phyloP scores from a whole-genome alignment of 2,329 filamentous ascomycete species.

The Lomentospora prolificans region DNA sequence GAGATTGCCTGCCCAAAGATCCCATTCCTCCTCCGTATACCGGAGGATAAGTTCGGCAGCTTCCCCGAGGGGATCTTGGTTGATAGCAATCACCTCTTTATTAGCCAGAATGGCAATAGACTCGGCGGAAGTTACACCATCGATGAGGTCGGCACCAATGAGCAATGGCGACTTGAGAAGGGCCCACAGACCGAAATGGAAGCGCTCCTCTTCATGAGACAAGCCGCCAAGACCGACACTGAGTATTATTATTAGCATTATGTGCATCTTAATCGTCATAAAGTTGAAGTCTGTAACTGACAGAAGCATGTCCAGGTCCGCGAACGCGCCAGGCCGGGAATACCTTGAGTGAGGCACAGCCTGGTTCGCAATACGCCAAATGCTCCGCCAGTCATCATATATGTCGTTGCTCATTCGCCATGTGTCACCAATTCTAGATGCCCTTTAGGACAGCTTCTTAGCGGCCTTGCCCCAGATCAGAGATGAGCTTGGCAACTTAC shows the following conservation, averaged over 20 bases:
- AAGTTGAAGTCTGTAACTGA: slow-evolving; percentile 13
- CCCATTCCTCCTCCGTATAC: slow-evolving; percentile 37
- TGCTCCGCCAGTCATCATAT: slow-evolving; percentile 37
- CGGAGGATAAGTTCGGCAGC: slow-evolving; percentile 40
- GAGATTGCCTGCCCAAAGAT: slow-evolving; percentile 39
- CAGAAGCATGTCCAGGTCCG: slow-evolving; percentile 44
- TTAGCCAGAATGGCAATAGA: slow-evolving; percentile 37
- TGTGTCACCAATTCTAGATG: slow-evolving; percentile 32
- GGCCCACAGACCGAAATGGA: slow-evolving; percentile 43
- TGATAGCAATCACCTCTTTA: slow-evolving; percentile 44
- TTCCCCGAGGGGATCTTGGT: slow-evolving; percentile 43
- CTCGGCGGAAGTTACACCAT: slow-evolving; percentile 22
- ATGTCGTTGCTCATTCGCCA: slow-evolving; percentile 47
- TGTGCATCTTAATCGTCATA: neutral
- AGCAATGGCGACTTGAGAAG: slow-evolving; percentile 40
- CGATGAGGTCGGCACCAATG: slow-evolving; percentile 34
- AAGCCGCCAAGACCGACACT: slow-evolving; percentile 37
- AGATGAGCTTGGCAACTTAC: slow-evolving; percentile 12
- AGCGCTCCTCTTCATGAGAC: slow-evolving; percentile 35
- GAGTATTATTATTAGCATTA: neutral
- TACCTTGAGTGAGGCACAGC: slow-evolving; percentile 34
- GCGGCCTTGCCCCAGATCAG: rapidly evolving
- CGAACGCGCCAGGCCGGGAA: slow-evolving; percentile 35
- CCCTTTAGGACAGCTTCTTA: slow-evolving; percentile 17
- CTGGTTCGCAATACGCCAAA: slow-evolving; percentile 43